Conservation (phyloP, 2,329 filamentous ascomycete species). For the Aspergillus uvarum region DNA sequence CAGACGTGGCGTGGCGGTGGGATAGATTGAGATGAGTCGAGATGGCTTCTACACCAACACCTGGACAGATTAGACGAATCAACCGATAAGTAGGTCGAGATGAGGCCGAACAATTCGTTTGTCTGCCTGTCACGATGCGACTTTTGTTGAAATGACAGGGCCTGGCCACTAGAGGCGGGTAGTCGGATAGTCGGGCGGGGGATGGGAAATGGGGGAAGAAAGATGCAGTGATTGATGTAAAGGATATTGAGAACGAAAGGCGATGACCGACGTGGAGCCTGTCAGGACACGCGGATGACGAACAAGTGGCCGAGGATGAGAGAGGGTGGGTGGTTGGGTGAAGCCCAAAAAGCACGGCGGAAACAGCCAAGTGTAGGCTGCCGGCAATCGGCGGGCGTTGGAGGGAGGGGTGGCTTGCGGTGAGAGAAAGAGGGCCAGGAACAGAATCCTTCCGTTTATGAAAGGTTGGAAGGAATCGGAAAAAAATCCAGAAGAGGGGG, state of each 20-base stretch:
- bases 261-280: conserved; percentile 23
- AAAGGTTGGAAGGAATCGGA: background rate
- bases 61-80: background rate
- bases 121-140: background rate
- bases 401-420: conserved; percentile 19
- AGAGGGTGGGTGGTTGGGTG: conserved; percentile 8
- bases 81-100: background rate
- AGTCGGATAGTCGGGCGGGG: background rate
- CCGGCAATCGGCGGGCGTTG: conserved; percentile 29
- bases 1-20: conserved; percentile 22
- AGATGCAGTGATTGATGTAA: background rate
- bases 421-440: conserved; percentile 11
- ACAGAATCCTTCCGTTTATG: background rate
- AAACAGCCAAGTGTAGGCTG: conserved; percentile 21
- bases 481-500: conserved; percentile 2
- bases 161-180: conserved; percentile 8
- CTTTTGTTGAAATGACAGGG: conserved; percentile 9
- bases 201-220: background rate
- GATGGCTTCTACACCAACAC: background rate
- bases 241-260: conserved; percentile 15
- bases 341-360: conserved; percentile 16
- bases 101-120: background rate
- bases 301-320: conserved; percentile 16
- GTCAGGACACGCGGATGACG: conserved; percentile 15
- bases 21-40: conserved; percentile 9